Base-by-base conservation (phyloP, 208 protist species). In the Lotmaria passim region DNA sequence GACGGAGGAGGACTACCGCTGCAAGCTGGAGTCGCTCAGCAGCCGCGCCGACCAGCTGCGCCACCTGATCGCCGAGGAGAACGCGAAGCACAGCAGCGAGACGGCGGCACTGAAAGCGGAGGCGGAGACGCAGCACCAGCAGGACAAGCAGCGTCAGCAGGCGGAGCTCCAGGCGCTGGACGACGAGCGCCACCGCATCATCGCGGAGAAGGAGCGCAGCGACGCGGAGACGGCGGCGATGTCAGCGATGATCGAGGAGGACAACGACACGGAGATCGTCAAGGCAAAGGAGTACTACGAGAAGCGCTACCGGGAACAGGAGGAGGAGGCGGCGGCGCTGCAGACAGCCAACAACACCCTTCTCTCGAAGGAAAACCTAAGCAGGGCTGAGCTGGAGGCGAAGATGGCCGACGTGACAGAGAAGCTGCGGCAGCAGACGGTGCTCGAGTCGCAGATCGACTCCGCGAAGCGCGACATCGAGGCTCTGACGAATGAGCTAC, bases 231-330 rank as follows among this genome's bases (percentile, higher is more conserved):
- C 91, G 38, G 92, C 94, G 62, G 86, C 82, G 59, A 95, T 96
- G 69, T 86, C 78, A 56, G 62, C 73, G 19, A 84, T 98, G 73
- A 91, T 98, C 33, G 98, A 99, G 80, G 90, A 98, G 60, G 97
- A 98, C 52, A 97, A 95, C 23, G 97, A 99, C 73, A 81, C 87
- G 7, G 97, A 98, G 68, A 98, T 99, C 34, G 82, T 97, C 24
- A 83, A 87, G 71, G 76, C 96, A 36, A 98, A 98, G 81, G 90
- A 97, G 78, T 82, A 86, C 69, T 98, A 93, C 65, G 95, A 98
- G 79, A 93, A 93, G 79, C 88, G 92, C 34, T 89, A 96, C 24
- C 88, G 89, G 56, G 85, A 90, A 59, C 93, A 98, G 81, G 82
- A 94, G 69, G 89, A 97, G 74, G 86, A 95, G 70, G 47, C 88